Evolutionary conservation across 495 filamentous ascomycete species (phyloP).

Genomic region (Chaetomium tenue): DNA sequence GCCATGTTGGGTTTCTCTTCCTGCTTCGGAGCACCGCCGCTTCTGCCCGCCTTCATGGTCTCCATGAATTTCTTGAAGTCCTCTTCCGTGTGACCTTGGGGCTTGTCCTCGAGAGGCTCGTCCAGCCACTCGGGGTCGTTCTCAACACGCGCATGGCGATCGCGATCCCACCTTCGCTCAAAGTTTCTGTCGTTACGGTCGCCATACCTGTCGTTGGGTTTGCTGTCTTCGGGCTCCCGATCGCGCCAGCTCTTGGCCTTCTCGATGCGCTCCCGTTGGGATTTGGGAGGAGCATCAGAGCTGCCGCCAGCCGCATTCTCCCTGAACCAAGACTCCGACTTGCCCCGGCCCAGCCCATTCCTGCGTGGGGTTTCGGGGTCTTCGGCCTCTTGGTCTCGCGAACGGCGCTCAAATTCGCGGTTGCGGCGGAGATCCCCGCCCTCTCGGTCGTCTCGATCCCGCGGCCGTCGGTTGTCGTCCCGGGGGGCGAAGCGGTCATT

Average conservation of each 20-base stretch:
- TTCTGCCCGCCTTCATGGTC: slow-evolving; percentile 68
- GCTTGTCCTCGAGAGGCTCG: slow-evolving; percentile 66
- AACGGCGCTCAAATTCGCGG: slow-evolving; percentile 50
- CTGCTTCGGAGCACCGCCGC: slow-evolving; percentile 41
- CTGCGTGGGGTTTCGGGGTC: slow-evolving; percentile 55
- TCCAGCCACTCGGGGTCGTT: slow-evolving; percentile 87
- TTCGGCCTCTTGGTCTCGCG: slow-evolving; percentile 52
- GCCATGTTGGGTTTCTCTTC: slow-evolving; percentile 49
- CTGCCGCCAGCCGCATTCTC: slow-evolving; percentile 42
- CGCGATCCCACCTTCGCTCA: slow-evolving; percentile 60
- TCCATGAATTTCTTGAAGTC: slow-evolving; percentile 97
- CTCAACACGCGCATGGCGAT: slow-evolving; percentile 63
- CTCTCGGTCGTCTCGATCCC: slow-evolving; percentile 51
- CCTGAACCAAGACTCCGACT: slow-evolving; percentile 48
- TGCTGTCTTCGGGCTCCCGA: slow-evolving; percentile 52
- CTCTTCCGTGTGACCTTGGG: slow-evolving; percentile 73
- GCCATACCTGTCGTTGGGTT: slow-evolving; percentile 38
- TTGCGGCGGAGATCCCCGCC: slow-evolving; percentile 51
- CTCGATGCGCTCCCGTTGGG: slow-evolving; percentile 57
- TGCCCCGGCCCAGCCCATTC: slow-evolving; percentile 50
- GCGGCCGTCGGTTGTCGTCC: slow-evolving; percentile 42
- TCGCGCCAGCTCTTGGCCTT: slow-evolving; percentile 66
- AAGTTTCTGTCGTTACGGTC: slow-evolving; percentile 46
- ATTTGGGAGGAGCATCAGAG: slow-evolving; percentile 35
- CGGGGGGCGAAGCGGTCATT: slow-evolving; percentile 35